Base-by-base conservation (phyloP, 495 filamentous ascomycete species). In the Podospora sp. region DNA sequence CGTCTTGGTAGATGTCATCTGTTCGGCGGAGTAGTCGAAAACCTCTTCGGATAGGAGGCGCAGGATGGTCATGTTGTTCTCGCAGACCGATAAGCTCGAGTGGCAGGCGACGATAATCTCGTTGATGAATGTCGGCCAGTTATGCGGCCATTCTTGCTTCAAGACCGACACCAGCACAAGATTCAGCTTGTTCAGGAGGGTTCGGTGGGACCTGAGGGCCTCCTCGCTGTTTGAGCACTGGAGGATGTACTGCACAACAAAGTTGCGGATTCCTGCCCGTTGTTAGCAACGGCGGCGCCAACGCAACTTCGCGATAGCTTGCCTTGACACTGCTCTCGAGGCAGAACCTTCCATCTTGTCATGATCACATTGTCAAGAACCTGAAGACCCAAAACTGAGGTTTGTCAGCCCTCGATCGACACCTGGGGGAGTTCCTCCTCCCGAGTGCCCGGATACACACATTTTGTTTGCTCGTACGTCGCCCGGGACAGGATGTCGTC, bases 71-170 rank as follows among this genome's bases (percentile, higher is more conserved):
- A 99, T 99, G 81, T 99, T 99, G 82, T 99, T 99, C 81, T 99
- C 95, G 82, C 95, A 99, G 72, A 98, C 94, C 2, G 95, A 93
- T 33, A 98, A 85, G 78, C 91, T 97, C 64, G 91, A 92, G 72
- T 94, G 93, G 76, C 94, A 97, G 27, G 94, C 96, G 12, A 92
- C 90, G 71, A 98, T 93, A 75, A 99, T 98, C 84, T 99, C 95
- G 79, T 97, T 98, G 86, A 98, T 97, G 78, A 99, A 99, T 8
- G 92, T 97, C 9, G 96, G 95, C 95, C 95, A 99, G 82, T 98
- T 95, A 77, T 97, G 94, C n/a, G 95, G 95, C 95, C 95, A 99
- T 78, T 99, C 95, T 79, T 99, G 95, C 83, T 99, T 99, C 72
- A 99, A 81, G 64, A 99, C 95, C 40, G 92, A 96, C 69, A 99